Evolutionary conservation across 306 rosid genomes (phyloP).

Genomic region (Cercis canadensis): DNA sequence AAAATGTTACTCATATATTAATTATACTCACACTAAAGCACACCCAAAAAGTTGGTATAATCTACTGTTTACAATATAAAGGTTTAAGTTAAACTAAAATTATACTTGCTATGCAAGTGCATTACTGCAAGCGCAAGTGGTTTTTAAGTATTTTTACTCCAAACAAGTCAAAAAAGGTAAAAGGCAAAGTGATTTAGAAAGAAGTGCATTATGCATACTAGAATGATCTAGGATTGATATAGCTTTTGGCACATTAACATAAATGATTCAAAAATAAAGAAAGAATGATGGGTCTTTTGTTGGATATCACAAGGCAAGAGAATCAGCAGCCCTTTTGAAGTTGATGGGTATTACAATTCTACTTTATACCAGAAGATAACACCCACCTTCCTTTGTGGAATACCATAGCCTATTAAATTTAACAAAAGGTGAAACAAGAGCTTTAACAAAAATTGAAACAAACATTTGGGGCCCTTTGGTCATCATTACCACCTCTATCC

Average conservation of each 20-base stretch:
- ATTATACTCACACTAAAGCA: no score
- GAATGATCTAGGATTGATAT: constrained; percentile 17
- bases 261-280: background rate
- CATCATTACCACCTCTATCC: constrained; percentile 33
- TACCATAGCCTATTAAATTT: constrained; percentile 41
- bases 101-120: no score
- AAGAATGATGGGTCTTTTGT: constrained; percentile 41
- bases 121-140: no score
- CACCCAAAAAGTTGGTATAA: no score
- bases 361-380: constrained; percentile 45
- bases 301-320: constrained; percentile 48
- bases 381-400: constrained; percentile 48
- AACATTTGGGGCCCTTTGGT: constrained; percentile 40
- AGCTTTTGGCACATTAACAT: background rate
- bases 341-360: constrained; percentile 46
- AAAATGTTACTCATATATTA: no score
- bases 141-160: no score
- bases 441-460: constrained; percentile 38
- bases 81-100: no score
- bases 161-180: constrained; percentile 24
- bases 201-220: constrained; percentile 12
- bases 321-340: constrained; percentile 53
- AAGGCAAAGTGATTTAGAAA: constrained; percentile 31
- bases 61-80: no score
- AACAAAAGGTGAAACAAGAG: constrained; percentile 41